A percentile compares a stretch with the other conserved stretches of the same genome.
These are phyloP conservation scores for Sarocladium brachiariae DNA, from an alignment of 2,329 filamentous ascomycete species.

Conservation along the genomic window DNA sequence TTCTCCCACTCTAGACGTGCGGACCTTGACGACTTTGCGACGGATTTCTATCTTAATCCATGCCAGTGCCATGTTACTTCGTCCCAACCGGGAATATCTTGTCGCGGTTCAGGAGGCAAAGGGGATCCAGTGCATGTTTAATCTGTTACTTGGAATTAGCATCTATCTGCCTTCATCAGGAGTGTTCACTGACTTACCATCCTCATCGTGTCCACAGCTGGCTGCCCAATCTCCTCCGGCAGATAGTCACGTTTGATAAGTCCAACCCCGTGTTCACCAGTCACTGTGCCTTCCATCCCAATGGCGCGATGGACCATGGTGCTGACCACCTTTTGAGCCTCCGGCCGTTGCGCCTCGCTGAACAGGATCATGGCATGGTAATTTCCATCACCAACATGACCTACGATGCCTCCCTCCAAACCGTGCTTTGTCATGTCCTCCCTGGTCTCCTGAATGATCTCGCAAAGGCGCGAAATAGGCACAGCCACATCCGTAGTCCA, in stretches of 20 bases:
- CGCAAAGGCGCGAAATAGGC: conserved; percentile 50
- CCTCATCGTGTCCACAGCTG: conserved; percentile 54
- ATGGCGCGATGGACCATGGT: conserved; percentile 60
- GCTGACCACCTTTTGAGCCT: conserved; percentile 46
- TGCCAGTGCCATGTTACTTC: no score
- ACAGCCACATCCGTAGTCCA: conserved; percentile 67
- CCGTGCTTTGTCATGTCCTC: conserved; percentile 49
- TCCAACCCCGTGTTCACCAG: conserved; percentile 59
- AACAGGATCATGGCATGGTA: conserved; percentile 43
- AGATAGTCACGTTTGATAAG: conserved; percentile 52
- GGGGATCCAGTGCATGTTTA: not conserved
- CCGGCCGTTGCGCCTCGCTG: conserved; percentile 36
- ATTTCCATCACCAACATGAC: conserved; percentile 63
- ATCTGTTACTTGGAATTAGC: no score
- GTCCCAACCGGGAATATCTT: not conserved
- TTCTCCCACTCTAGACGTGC: no score
- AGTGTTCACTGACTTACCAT: no score
- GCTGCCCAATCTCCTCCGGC: conserved; percentile 46
- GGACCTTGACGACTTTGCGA: no score
- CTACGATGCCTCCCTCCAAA: conserved; percentile 53
- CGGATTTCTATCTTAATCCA: no score
- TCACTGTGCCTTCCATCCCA: conserved; percentile 62
- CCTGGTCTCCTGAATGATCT: conserved; percentile 56
- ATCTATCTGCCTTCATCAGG: no score
- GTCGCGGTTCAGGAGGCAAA: not conserved